phyloP scores from a whole-genome alignment of 2,329 filamentous ascomycete species.

The Neocatenulostroma microsporum region DNA sequence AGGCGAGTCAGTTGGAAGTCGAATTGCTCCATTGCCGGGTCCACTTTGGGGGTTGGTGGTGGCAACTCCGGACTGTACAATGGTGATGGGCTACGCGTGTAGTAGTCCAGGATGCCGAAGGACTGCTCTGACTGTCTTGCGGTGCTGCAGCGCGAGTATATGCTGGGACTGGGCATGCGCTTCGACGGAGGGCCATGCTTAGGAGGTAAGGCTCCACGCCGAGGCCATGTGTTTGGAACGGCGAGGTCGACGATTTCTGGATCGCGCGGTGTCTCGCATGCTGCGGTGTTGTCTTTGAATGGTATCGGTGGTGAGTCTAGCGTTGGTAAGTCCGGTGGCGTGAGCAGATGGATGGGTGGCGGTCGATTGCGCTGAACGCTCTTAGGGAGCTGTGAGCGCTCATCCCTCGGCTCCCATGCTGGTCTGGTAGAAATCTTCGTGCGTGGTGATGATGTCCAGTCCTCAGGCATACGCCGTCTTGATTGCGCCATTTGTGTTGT shows the following conservation, averaged over 20 bases:
- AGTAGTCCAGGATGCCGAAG: conserved; percentile 26
- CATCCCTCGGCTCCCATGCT: conserved; percentile 12
- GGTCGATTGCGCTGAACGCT: conserved; percentile 9
- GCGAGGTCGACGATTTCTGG: conserved; percentile 22
- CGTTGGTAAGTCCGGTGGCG: conserved; percentile 4
- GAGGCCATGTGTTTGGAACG: conserved; percentile 12
- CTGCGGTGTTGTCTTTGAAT: conserved; percentile 5
- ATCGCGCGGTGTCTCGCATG: conserved; percentile 10
- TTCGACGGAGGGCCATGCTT: conserved; percentile 1
- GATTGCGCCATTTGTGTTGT: conserved; percentile 9
- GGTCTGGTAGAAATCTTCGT: conserved; percentile 11
- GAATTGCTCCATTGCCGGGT: conserved; percentile 22
- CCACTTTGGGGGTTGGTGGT: conserved; percentile 15
- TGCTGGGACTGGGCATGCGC: conserved; percentile 6
- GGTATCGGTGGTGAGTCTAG: conserved; percentile 6
- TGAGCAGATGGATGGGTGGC: conserved; percentile 12
- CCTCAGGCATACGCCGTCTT: conserved; percentile 10
- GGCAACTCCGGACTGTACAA: conserved; percentile 16
- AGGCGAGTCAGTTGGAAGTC: conserved; percentile 21
- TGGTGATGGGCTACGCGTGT: conserved; percentile 19
- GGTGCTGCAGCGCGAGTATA: conserved; percentile 14
- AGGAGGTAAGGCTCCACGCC: conserved; percentile 7
- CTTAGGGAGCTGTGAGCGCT: conserved; percentile 9
- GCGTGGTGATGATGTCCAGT: conserved; percentile 11
- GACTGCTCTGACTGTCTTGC: conserved; percentile 23